These are phyloP conservation scores for Podaxis sp. DNA, from an alignment of 768 basidiomycete genomes.

Conservation along the genomic window DNA sequence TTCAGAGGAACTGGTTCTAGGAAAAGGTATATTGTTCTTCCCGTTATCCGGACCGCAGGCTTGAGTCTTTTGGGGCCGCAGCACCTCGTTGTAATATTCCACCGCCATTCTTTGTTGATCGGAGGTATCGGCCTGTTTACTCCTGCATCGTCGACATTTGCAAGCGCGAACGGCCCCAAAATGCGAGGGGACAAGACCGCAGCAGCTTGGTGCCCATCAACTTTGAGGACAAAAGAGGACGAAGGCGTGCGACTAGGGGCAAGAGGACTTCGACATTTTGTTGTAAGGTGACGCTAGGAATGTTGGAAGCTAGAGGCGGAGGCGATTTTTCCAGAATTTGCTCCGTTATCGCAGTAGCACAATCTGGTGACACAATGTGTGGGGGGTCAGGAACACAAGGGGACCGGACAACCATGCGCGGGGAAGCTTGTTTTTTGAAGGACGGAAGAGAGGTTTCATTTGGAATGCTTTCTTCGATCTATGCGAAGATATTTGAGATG, in stretches of 20 bases:
- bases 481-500: not conserved
- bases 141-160: not conserved
- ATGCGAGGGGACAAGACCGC: not conserved
- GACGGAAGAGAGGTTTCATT: not conserved
- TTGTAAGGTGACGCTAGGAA: not conserved
- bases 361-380: not conserved
- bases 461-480: not conserved
- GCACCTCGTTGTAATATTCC: not conserved
- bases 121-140: not conserved
- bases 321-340: not conserved
- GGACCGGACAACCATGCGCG: not conserved
- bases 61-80: not conserved
- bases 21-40: not conserved
- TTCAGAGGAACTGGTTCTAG: not conserved
- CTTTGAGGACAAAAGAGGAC: not conserved
- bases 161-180: not conserved
- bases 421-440: not conserved
- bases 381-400: not conserved
- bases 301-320: not conserved
- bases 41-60: not conserved
- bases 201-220: not conserved
- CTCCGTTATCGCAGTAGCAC: not conserved
- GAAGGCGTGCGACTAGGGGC: not conserved
- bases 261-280: not conserved
- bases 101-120: not conserved